Evolutionary conservation across 75 land plant species (phyloP), one percentile per base, ranked within the genome.

Genomic region (Cunninghamia lanceolata): DNA sequence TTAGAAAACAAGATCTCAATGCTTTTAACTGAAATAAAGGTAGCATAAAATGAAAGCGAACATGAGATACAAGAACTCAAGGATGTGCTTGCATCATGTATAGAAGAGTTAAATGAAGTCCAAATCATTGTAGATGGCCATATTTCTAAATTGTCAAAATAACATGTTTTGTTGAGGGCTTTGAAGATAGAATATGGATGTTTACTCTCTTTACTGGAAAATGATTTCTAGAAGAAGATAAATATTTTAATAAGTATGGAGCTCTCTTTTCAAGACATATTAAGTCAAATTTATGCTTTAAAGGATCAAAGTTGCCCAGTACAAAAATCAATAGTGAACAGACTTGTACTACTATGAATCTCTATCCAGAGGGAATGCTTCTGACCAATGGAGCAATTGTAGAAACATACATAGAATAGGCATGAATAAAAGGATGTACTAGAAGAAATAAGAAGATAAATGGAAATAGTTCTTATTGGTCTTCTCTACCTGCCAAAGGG

Each of bases 21-120:
- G 36, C 70, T 90, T 35, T 77, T 91, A 50, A 90, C 83, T 83
- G 89, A 92, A 87, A 95, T 82, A 47, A 91, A 93, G 40, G 53
- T 35, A 2, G 88, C 89, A 56, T 91, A 91, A 21, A 85, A 91
- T 82, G 88, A 90, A 84, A 95, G 85, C 68, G 19, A 59, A 21
- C 68, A 25, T 59, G 68, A 59, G 28, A 59, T 59, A 59, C 25
- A 59, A 25, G 68, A 9, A 59, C 28, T 59, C 28, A 59, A 59
- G 68, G 68, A 19, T 19, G 68, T 59, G 68, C 68, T 59, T 59
- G 68, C 68, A 19, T 21, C 25, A 19, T 25, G 68, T 59, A 59
- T 25, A 25, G 28, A 59, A 59, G 68, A 74, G 79, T 76, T 76
- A 76, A 76, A 19, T 36, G 79, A 76, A 36, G 43, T 21, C 34